phyloP scores from a whole-genome alignment of 768 basidiomycete genomes.

The Sporobolomyces pararoseus region DNA sequence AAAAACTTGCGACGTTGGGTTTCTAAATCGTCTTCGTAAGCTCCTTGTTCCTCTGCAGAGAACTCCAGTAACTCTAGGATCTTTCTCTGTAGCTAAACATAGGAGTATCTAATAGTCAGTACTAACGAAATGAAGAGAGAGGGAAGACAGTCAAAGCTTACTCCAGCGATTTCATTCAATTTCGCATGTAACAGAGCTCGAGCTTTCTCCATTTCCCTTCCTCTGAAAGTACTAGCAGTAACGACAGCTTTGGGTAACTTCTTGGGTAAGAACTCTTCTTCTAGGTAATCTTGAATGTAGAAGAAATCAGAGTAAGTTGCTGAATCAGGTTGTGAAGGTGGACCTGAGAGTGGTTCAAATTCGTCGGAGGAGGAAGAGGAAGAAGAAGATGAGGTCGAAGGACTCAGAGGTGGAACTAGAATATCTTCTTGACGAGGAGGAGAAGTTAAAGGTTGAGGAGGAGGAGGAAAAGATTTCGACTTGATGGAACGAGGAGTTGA shows the following conservation, averaged over 20 bases:
- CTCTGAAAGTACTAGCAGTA: background rate
- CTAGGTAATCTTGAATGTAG: constrained; percentile 21
- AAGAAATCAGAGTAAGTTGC: constrained; percentile 17
- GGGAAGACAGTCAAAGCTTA: background rate
- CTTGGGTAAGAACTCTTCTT: constrained; percentile 23
- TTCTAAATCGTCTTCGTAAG: constrained; percentile 1
- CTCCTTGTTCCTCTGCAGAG: background rate
- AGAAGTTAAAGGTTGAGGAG: background rate
- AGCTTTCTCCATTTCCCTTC: constrained; percentile 18
- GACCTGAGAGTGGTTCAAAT: background rate
- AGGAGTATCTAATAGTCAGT: background rate
- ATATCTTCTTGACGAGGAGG: background rate
- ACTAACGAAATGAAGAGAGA: background rate
- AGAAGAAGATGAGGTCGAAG: background rate
- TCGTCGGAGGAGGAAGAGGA: background rate
- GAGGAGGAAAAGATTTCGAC: background rate
- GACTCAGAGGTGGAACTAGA: background rate
- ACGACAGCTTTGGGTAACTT: constrained; percentile 27
- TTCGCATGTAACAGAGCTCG: constrained; percentile 35
- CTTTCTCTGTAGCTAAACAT: constrained; percentile 23
- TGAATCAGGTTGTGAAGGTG: background rate
- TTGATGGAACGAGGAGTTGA: background rate
- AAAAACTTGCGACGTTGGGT: constrained; percentile 3
- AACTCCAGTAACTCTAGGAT: constrained; percentile 10
- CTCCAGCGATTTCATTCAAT: constrained; percentile 32